Evolutionary conservation across 176 grass and related monocot genomes (phyloP).

Genomic region (Eleusine coracana): DNA sequence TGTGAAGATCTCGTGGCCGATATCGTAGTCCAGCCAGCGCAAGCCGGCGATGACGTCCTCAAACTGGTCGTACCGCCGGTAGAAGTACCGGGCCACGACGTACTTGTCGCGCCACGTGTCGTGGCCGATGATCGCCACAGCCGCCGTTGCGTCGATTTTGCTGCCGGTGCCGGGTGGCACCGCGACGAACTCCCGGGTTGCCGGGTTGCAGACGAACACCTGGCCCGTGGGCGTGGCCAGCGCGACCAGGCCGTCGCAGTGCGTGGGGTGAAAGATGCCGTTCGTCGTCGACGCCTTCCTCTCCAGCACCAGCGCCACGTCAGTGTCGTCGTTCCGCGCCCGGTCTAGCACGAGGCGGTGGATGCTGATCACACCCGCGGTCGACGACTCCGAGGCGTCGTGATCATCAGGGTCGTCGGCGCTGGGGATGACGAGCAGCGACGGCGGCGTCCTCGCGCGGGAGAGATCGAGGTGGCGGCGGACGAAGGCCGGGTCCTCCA

Average conservation of each 20-base stretch:
- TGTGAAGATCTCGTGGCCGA: conserved; percentile 5
- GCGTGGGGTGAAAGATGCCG: background rate
- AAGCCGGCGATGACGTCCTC: background rate
- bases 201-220: background rate
- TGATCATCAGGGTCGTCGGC: no score
- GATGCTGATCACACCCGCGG: background rate
- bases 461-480: conserved; percentile 15
- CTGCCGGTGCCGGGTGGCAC: background rate
- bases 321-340: no score
- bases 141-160: rapidly evolving
- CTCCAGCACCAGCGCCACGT: background rate
- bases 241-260: conserved; percentile 37
- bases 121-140: background rate
- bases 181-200: background rate
- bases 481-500: background rate
- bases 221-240: background rate
- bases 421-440: conserved; percentile 10
- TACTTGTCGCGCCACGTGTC: background rate
- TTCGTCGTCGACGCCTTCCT: background rate
- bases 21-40: no score
- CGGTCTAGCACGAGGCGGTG: background rate
- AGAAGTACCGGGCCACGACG: background rate
- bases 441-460: background rate
- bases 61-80: background rate
- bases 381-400: background rate